Evolutionary conservation across 805 yeast genomes (phyloP).

Genomic region (Cyberlindnera galapagoensis): DNA sequence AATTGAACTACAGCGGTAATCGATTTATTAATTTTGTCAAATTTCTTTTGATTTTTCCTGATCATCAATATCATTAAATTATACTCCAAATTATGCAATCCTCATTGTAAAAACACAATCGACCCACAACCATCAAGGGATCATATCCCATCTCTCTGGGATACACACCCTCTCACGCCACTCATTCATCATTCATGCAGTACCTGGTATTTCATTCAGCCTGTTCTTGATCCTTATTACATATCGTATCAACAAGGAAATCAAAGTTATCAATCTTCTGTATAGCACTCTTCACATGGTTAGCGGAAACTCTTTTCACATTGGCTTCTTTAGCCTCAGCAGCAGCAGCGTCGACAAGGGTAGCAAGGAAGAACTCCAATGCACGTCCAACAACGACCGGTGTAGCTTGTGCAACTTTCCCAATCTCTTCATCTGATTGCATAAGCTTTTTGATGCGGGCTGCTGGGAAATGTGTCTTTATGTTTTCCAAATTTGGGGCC

Average conservation of each 20-base stretch:
- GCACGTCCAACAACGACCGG: slow-evolving; percentile 98
- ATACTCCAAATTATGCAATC: slow-evolving; percentile 3
- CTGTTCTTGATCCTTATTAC: slow-evolving; percentile 17
- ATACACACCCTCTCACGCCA: background rate
- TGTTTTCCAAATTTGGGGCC: slow-evolving; percentile 29
- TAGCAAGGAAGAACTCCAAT: slow-evolving; percentile 83
- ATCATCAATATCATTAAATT: background rate
- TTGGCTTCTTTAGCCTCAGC: slow-evolving; percentile 70
- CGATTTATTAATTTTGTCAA: too few species aligned
- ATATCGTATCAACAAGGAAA: slow-evolving; percentile 63
- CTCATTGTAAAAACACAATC: slow-evolving; percentile 2
- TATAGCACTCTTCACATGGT: slow-evolving; percentile 79
- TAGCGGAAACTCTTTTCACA: slow-evolving; percentile 73
- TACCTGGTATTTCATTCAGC: slow-evolving; percentile 3
- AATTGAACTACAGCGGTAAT: too few species aligned
- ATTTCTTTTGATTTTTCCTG: too few species aligned
- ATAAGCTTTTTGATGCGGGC: slow-evolving; percentile 93
- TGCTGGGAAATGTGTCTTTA: slow-evolving; percentile 81
- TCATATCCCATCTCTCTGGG: background rate
- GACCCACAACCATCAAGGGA: background rate
- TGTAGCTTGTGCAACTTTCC: slow-evolving; percentile 97
- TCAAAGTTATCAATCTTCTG: slow-evolving; percentile 86
- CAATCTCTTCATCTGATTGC: slow-evolving; percentile 98
- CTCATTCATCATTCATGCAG: background rate
- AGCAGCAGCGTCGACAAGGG: slow-evolving; percentile 79